Evolutionary conservation across 192 early-diverging fungal species (phyloP).

Genomic region (Coemansia sp.): DNA sequence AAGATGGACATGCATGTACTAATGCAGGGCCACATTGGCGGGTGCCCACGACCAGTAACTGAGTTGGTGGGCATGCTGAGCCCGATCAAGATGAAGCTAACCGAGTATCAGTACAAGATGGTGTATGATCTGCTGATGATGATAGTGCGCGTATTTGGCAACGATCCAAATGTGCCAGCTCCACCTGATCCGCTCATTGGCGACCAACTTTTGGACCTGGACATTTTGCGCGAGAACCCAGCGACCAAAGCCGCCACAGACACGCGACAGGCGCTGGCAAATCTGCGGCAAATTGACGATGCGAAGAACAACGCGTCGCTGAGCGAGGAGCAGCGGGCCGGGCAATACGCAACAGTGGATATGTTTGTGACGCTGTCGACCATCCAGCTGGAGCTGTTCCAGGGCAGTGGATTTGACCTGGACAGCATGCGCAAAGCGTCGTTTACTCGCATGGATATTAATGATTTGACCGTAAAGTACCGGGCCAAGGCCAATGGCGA

Average conservation of each 20-base stretch:
- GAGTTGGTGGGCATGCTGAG: conserved; percentile 68
- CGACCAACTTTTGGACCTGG: conserved; percentile 34
- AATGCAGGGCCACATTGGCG: conserved; percentile 57
- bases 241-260: conserved; percentile 27
- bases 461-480: conserved; percentile 57
- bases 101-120: conserved; percentile 81
- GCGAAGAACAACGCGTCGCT: neutral
- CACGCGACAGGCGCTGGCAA: conserved; percentile 43
- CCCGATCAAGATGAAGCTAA: conserved; percentile 76
- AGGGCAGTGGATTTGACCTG: conserved; percentile 58
- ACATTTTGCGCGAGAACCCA: conserved; percentile 43
- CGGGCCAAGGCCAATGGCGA: conserved; percentile 60
- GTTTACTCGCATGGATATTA: conserved; percentile 56
- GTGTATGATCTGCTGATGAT: conserved; percentile 60
- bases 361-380: conserved; percentile 66
- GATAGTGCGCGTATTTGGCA: conserved; percentile 44
- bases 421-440: conserved; percentile 56
- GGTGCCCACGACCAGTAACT: conserved; percentile 59
- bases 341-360: conserved; percentile 52
- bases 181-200: conserved; percentile 27
- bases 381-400: conserved; percentile 80
- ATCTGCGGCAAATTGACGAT: conserved; percentile 35
- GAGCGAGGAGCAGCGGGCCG: conserved; percentile 12
- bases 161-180: conserved; percentile 22
- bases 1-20: conserved; percentile 66